A percentile compares a stretch with the other conserved stretches of the same genome.
phyloP scores from a whole-genome alignment of 306 rosid species.

The Spatholobus suberectus region DNA sequence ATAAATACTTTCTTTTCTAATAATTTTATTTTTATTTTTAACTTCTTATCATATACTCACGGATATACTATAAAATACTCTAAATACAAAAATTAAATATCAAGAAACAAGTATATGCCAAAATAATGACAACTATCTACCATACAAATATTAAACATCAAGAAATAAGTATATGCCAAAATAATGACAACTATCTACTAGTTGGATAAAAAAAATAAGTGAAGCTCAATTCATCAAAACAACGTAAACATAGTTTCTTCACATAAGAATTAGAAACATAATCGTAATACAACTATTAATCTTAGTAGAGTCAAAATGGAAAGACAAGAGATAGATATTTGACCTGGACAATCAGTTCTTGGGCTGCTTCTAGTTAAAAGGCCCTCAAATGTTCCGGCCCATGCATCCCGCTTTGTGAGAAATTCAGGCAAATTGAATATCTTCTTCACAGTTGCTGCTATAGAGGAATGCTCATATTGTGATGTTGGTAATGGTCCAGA shows the following conservation, averaged over 20 bases:
- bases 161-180: not conserved
- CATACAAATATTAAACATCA: not conserved
- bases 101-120: not conserved
- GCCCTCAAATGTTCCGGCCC: slow-evolving; percentile 49
- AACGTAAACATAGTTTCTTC: not conserved
- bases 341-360: slow-evolving; percentile 50
- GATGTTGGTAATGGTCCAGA: slow-evolving; percentile 66
- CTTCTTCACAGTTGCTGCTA: slow-evolving; percentile 64
- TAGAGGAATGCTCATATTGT: slow-evolving; percentile 68
- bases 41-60: no score
- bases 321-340: not conserved
- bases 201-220: no score
- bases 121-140: no score
- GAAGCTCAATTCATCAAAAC: not conserved
- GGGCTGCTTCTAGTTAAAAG: slow-evolving; percentile 36
- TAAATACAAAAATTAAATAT: not conserved
- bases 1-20: no score
- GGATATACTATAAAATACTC: no score
- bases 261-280: not conserved
- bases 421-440: slow-evolving; percentile 63
- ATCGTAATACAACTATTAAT: not conserved
- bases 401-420: slow-evolving; percentile 60
- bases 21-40: no score
- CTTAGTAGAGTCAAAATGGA: not conserved
- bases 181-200: no score